These are phyloP conservation scores for Penicillium sp. DNA, from an alignment of 2,329 filamentous ascomycete species.

Conservation along the genomic window DNA sequence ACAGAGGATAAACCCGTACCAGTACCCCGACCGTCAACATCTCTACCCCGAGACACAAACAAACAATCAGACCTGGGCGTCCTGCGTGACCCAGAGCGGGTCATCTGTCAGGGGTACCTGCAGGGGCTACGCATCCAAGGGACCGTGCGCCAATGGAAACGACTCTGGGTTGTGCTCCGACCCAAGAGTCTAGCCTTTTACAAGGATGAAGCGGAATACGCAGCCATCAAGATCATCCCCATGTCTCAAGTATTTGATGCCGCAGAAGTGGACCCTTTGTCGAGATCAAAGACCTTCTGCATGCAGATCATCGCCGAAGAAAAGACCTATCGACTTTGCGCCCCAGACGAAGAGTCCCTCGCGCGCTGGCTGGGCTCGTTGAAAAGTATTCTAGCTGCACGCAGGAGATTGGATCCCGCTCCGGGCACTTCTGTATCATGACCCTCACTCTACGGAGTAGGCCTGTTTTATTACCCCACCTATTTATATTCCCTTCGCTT, in stretches of 20 bases:
- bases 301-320: slow-evolving; percentile 93
- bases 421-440: slow-evolving; percentile 12
- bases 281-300: slow-evolving; percentile 79
- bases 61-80: slow-evolving; percentile 58
- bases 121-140: slow-evolving; percentile 75
- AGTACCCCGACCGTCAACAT: slow-evolving; percentile 20
- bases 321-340: slow-evolving; percentile 74
- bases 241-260: slow-evolving; percentile 80
- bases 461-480: not conserved
- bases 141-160: slow-evolving; percentile 90
- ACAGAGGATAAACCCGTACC: slow-evolving; percentile 33
- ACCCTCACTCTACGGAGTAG: not conserved
- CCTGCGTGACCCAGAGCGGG: slow-evolving; percentile 72
- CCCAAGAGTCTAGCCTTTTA: slow-evolving; percentile 83
- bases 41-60: slow-evolving; percentile 54
- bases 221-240: slow-evolving; percentile 75
- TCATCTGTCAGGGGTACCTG: slow-evolving; percentile 92
- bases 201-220: slow-evolving; percentile 89
- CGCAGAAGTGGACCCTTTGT: slow-evolving; percentile 86
- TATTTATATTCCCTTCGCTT: not conserved
- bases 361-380: slow-evolving; percentile 84
- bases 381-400: slow-evolving; percentile 62
- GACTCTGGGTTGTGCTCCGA: slow-evolving; percentile 87
- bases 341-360: slow-evolving; percentile 75
- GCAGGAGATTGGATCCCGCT: slow-evolving; percentile 33